Base-by-base conservation (phyloP, 2,329 filamentous ascomycete genomes). In the Botrytis elliptica region DNA sequence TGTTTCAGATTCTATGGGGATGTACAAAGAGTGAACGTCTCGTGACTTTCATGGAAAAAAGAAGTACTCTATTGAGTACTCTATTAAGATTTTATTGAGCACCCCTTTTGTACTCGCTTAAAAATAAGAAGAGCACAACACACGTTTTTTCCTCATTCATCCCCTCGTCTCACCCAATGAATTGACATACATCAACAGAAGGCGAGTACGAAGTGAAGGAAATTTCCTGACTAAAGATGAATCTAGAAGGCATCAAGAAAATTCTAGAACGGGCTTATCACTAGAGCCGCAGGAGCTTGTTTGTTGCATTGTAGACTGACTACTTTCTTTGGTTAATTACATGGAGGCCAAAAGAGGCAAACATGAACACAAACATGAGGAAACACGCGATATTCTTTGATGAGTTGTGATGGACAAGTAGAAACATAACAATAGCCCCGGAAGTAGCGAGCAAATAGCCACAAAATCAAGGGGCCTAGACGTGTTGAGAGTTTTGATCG, bases 81-180 rank as follows among this genome's bases (percentile, higher is more conserved):
- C 12, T 22, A 67, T 72, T 59, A 36, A 44, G 70, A 55, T 42
- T 49, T 52, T 67, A 72, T 72, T 72, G 70, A 67, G 7, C 25
- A 52, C 70, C 49, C 62, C 46, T 72, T 71, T 72, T 25, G 38
- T 16, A 38, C 60, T 67, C 62, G 62, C 70, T 67, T 63, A 63
- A 44, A n/a, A 12, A 14, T 20, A 46, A 44, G 7, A 70, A 46
- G 38, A 70, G 29, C 25, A 46, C 25, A 46, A 22, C 16, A 22
- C 40, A 33, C 8, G 3, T 22, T 44, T 29, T 38, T 38, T 40
- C 14, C 9, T 46, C 46, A 12, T 40, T 33, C 46, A 55, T 25
- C 38, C 10, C 33, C 14, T 38, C 4, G 6, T 18, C 18, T 14
- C 46, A 52, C 18, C 16, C 25, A 52, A 49, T 55, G 33, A 67